Evolutionary conservation across 345 rosid species (phyloP), one percentile per base, ranked within the genome.

Genomic region (Jatropha curcas): DNA sequence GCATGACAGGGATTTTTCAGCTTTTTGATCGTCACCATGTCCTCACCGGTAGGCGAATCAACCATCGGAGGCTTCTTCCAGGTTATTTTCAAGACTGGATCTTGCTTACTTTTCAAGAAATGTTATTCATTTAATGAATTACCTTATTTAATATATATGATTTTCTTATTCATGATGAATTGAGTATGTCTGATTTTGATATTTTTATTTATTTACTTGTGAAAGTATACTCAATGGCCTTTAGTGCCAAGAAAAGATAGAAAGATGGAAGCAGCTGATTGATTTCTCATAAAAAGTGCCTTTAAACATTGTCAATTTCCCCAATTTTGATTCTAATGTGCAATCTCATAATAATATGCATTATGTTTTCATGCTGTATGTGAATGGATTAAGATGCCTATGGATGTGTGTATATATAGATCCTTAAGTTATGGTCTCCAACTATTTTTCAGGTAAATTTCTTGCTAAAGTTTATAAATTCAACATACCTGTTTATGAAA

Each of bases 1-100:
- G 98, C 84, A 94, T 94, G 98, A 90, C 87, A 43, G 98, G 97
- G 70, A 82, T 92, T 76, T 87, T 94, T 77, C 97, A 94, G 81
- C 75, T 94, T 79, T 92, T 94, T 73, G 97, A 92, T 83, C 92
- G 94, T 53, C 88, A 85, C 59, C 90, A 84, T 35, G 72, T 82
- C 77, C 71, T 90, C 22, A 74, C 85, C 9, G 76, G 88, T 16
- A 82, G 89, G 79, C 87, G 90, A 66, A 63, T 62, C 56, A 79
- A 64, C 79, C 85, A 83, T 41, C 82, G 80, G 82, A 88, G 82
- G 80, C 89, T 89, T 82, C 89, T 91, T 82, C 82, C 90, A 79
- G 95, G 97, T 87, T 81, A 72, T 82, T 78, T 41, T 62, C 60
- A 33, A 22, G 2, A 8, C 48, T 20, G 5, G 12, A 3, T 60